These are phyloP conservation scores for Cladophialophora chaetospira DNA, from an alignment of 2,329 filamentous ascomycete species.

Conservation along the genomic window DNA sequence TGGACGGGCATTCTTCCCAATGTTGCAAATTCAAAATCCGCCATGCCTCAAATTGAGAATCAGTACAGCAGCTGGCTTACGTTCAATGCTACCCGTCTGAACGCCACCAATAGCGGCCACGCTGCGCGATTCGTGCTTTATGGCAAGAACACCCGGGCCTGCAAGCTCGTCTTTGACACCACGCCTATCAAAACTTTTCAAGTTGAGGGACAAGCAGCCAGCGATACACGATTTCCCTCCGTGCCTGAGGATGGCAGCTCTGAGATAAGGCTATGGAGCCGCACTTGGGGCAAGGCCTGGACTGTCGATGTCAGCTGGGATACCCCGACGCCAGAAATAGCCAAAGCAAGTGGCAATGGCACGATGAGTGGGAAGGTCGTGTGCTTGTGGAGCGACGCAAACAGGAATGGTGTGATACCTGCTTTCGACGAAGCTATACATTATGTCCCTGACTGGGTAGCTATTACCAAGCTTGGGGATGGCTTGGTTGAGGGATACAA, in stretches of 20 bases:
- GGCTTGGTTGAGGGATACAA: constrained; percentile 81
- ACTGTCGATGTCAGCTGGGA: constrained; percentile 71
- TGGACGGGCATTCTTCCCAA: constrained; percentile 71
- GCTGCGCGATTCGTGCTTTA: constrained; percentile 66
- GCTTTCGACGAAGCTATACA: constrained; percentile 77
- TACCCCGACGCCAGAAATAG: constrained; percentile 11
- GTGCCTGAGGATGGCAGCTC: constrained; percentile 64
- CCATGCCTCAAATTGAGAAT: constrained; percentile 35
- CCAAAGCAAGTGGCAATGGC: constrained; percentile 37
- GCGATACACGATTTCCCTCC: constrained; percentile 66
- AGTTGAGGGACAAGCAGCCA: constrained; percentile 61
- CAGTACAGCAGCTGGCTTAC: constrained; percentile 63
- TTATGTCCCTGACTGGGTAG: constrained; percentile 79
- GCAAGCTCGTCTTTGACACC: constrained; percentile 71
- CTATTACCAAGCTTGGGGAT: constrained; percentile 72
- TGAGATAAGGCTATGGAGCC: constrained; percentile 77
- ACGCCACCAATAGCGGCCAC: constrained; percentile 43
- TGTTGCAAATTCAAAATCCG: constrained; percentile 51
- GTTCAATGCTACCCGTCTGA: constrained; percentile 59
- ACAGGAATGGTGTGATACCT: constrained; percentile 70
- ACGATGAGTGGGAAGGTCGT: constrained; percentile 65
- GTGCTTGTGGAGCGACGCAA: constrained; percentile 88
- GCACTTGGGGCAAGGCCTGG: constrained; percentile 77
- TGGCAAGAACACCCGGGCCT: constrained; percentile 76
- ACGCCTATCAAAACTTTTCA: constrained; percentile 63